Percentiles rank a stretch among this genome's conserved stretches.
phyloP scores from a whole-genome alignment of 306 rosid genomes.

The Rosa multiflora region DNA sequence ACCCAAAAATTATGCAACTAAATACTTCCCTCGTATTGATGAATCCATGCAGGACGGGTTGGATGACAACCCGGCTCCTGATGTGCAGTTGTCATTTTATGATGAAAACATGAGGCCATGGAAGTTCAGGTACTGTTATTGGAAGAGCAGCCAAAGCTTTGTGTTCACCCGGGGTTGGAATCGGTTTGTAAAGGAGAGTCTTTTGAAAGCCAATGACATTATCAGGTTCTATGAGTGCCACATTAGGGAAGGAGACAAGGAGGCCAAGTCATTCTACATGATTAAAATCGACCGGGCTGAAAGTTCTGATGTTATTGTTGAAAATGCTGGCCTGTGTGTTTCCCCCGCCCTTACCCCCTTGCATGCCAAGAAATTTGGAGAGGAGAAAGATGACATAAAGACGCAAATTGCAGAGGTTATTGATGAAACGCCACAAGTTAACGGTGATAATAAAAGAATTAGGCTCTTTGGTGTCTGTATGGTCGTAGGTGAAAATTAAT shows the following conservation, averaged over 20 bases:
- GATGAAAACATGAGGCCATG: conserved; percentile 54
- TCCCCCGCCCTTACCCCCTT: neutral
- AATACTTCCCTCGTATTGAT: conserved; percentile 25
- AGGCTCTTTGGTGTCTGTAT: neutral
- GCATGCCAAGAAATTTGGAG: neutral
- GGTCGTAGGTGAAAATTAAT: neutral
- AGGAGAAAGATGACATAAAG: neutral
- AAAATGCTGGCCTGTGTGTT: neutral
- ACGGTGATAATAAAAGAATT: neutral
- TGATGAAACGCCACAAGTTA: neutral
- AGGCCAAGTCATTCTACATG: conserved; percentile 17
- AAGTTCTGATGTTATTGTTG: conserved; percentile 26
- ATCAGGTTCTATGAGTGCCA: conserved; percentile 48
- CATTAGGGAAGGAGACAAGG: conserved; percentile 1
- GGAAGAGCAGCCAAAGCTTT: conserved; percentile 75
- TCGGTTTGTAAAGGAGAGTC: conserved; percentile 55
- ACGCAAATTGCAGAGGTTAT: neutral
- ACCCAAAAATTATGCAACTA: conserved; percentile 29
- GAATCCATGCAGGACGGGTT: conserved; percentile 11
- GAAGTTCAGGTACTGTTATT: conserved; percentile 66
- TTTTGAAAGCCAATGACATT: conserved; percentile 46
- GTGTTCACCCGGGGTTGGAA: conserved; percentile 75
- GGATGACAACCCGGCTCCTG: conserved; percentile 2
- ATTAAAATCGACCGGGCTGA: conserved; percentile 31
- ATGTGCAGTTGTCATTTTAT: conserved; percentile 38